Evolutionary conservation across 2,329 filamentous ascomycete genomes (phyloP), one percentile per base, ranked within the genome.

Genomic region (Arthrobotrys conoides): DNA sequence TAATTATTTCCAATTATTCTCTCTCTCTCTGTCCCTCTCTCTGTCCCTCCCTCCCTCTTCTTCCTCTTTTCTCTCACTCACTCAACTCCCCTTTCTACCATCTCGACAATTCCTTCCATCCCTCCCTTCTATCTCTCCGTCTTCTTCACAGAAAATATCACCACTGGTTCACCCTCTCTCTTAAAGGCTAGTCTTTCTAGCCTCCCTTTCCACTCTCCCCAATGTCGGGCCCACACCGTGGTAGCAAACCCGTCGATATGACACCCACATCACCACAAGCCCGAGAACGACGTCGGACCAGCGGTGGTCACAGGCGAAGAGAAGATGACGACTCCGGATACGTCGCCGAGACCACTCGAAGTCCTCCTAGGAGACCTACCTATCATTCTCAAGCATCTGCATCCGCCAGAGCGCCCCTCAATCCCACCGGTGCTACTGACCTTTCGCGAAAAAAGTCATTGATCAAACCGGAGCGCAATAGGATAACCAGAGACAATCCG

Each of bases 391-490:
- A 79, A 30, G 55, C 41, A 10, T 67, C 68, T 10, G 49, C 76
- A 10, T 79, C 76, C n/a, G 76, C 70, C 22, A 70, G 70, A 30
- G 73, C 76, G 12, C 76, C 76, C 49, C 64, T 79, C 38, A 79
- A 79, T 18, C 76, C 76, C n/a, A 30, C 76, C 24, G 70, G 76
- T 30, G 64, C 49, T 9, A 27, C 33, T 12, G 89, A 90, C 16
- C 81, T 91, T 72, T 84, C 85, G 78, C 90, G 94, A 82, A 98
- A 98, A 85, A 90, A 92, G 84, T 97, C 93, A 84, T 87, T 99
- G 80, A 91, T 99, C 83, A 89, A 92, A 79, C 96, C 96, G 0
- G 96, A 99, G 85, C 90, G 96, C 81, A 92, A 92, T 82, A 90
- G 92, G 81, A 93, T 97, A 81, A 92, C 94, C 82, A 90, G 88